phyloP scores from a whole-genome alignment of 1,139 yeast species.

The Groenewaldozyma sp. region DNA sequence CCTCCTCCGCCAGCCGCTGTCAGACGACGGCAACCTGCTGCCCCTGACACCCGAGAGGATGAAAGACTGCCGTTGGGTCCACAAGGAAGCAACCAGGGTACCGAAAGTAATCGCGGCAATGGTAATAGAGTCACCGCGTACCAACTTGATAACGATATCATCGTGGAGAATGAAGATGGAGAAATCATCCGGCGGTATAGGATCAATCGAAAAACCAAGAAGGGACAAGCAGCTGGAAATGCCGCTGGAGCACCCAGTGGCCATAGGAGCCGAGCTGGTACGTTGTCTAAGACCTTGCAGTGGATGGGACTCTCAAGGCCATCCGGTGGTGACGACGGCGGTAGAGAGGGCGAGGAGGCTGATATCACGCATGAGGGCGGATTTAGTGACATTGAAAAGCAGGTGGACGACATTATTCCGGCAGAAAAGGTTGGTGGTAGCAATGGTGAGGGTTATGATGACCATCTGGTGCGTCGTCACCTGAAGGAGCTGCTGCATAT shows the following conservation, averaged over 20 bases:
- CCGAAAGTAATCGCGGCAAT: slow-evolving; percentile 4
- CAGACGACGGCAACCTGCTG: background rate
- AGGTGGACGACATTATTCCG: slow-evolving; percentile 10
- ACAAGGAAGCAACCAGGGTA: background rate
- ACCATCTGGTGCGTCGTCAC: slow-evolving; percentile 17
- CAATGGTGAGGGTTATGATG: slow-evolving; percentile 15
- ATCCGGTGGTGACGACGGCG: slow-evolving; percentile 4
- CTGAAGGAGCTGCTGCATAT: slow-evolving; percentile 17
- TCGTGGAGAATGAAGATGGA: slow-evolving; percentile 87
- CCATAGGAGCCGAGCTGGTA: slow-evolving; percentile 1
- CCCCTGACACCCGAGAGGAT: background rate
- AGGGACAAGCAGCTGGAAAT: slow-evolving; percentile 1
- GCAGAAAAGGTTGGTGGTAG: slow-evolving; percentile 6
- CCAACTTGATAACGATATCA: slow-evolving; percentile 58
- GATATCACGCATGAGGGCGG: slow-evolving; percentile 3
- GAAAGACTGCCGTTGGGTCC: too few relatives aligned
- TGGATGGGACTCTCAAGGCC: slow-evolving; percentile 19
- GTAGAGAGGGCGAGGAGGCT: slow-evolving; percentile 2
- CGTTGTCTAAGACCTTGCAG: slow-evolving; percentile 20
- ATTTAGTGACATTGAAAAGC: slow-evolving; percentile 20
- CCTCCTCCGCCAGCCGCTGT: background rate
- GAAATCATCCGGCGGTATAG: slow-evolving; percentile 78
- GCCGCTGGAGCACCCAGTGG: slow-evolving; percentile 4
- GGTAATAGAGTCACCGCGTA: slow-evolving; percentile 41
- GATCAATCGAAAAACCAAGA: slow-evolving; percentile 46